phyloP scores from a whole-genome alignment of 148 eudicot genomes.

The Talinum fruticosum region DNA sequence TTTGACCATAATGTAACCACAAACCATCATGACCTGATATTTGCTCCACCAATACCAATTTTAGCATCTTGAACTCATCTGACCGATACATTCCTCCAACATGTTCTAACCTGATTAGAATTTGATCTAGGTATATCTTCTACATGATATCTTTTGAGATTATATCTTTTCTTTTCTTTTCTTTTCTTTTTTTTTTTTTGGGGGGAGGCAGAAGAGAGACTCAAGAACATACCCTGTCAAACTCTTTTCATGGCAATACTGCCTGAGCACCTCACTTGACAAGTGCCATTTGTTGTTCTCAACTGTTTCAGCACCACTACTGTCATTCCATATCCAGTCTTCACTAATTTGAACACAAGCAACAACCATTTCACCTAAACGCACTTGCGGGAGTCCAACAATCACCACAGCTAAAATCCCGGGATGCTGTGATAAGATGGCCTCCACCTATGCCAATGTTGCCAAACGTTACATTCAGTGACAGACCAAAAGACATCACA shows the following conservation, averaged over 20 bases:
- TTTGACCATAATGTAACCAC: too few relatives aligned
- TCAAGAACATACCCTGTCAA: constrained; percentile 54
- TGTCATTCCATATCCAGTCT: constrained; percentile 65
- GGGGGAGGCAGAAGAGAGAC: neutral
- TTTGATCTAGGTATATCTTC: too few relatives aligned
- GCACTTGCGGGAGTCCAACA: constrained; percentile 62
- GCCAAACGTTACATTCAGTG: constrained; percentile 10
- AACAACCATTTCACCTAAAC: constrained; percentile 69
- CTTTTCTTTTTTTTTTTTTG: neutral
- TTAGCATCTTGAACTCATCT: neutral
- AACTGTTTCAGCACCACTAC: constrained; percentile 12
- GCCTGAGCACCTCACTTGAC: constrained; percentile 48
- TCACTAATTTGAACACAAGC: constrained; percentile 57
- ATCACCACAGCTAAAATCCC: constrained; percentile 54
- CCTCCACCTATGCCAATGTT: constrained; percentile 61
- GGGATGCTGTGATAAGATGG: constrained; percentile 65
- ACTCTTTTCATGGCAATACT: constrained; percentile 46
- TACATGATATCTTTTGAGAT: too few relatives aligned
- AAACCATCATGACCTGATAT: too few relatives aligned
- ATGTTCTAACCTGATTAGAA: neutral
- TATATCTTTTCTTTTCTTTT: too few relatives aligned
- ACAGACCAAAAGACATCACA: neutral
- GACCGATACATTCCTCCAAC: neutral
- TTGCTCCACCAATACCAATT: too few relatives aligned
- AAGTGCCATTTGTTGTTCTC: constrained; percentile 24